These are phyloP conservation scores for Russula vinacea DNA, from an alignment of 768 basidiomycete genomes.

Conservation along the genomic window DNA sequence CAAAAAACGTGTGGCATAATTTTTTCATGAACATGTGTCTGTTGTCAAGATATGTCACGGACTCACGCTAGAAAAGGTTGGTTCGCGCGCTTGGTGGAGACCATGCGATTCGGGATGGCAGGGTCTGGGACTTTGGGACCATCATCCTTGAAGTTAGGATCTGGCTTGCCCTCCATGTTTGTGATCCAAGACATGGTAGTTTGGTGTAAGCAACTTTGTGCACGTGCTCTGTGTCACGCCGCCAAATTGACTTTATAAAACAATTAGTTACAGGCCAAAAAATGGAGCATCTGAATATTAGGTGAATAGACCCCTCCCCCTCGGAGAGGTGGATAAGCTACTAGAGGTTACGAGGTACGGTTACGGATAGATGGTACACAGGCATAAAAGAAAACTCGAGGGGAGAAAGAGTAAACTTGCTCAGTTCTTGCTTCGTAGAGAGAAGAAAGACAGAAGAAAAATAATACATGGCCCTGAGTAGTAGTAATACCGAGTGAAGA, in stretches of 20 bases:
- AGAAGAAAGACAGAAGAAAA: background rate
- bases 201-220: background rate
- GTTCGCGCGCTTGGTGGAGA: conserved; percentile 81
- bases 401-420: background rate
- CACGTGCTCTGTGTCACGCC: background rate
- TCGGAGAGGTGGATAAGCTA: conserved; percentile 23
- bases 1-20: too few species aligned
- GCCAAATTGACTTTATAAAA: too few species aligned
- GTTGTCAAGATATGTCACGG: background rate
- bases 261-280: conserved; percentile 15
- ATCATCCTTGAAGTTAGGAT: conserved; percentile 36
- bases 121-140: conserved; percentile 62
- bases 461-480: conserved; percentile 14
- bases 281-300: conserved; percentile 28
- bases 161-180: conserved; percentile 41
- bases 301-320: conserved; percentile 23
- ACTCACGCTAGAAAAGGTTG: conserved; percentile 78
- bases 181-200: conserved; percentile 63
- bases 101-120: conserved; percentile 60
- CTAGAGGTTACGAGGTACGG: conserved; percentile 24
- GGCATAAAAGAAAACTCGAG: conserved; percentile 13
- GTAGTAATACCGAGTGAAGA: conserved; percentile 20
- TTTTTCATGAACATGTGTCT: background rate
- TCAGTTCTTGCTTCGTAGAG: conserved; percentile 21
- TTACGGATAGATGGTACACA: conserved; percentile 27